Percentiles rank a stretch among this genome's conserved stretches.
Evolutionary conservation across 148 eudicot genomes (phyloP).

Genomic region (Vaccinium vitisidaea): DNA sequence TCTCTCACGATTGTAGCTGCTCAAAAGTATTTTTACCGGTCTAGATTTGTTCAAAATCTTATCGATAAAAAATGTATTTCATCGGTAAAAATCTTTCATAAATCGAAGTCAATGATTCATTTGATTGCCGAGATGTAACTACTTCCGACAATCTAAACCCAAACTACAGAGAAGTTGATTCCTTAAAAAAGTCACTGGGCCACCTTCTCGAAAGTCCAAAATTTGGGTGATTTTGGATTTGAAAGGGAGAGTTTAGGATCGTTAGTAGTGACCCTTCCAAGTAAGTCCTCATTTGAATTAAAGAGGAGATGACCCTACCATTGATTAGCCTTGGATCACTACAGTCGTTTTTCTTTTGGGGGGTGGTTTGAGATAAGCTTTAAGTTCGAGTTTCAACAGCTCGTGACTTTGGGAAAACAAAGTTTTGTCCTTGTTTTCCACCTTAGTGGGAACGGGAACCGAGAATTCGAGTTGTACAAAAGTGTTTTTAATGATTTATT

Average conservation of each 20-base stretch:
- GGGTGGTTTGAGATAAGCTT: neutral
- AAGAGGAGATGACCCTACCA: constrained; percentile 8
- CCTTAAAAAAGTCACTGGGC: neutral
- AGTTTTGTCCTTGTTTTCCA: neutral
- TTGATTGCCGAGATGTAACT: no score
- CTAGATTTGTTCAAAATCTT: no score
- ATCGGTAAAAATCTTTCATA: no score
- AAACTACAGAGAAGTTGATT: neutral
- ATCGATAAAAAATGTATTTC: no score
- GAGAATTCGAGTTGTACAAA: no score
- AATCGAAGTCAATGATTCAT: no score
- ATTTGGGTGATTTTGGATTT: neutral
- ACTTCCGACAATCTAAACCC: no score
- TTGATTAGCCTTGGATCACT: neutral
- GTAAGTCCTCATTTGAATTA: neutral
- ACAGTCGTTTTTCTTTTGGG: neutral
- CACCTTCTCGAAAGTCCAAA: constrained; percentile 3
- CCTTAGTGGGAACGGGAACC: neutral
- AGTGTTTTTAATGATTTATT: no score
- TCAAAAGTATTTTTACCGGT: no score
- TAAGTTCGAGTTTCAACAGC: neutral
- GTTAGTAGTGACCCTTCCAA: neutral
- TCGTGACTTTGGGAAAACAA: neutral
- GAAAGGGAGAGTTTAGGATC: neutral
- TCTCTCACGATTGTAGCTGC: no score